These are phyloP conservation scores for Desmodesmus armatus DNA, from an alignment of 139 green algal genomes.

Conservation along the genomic window DNA sequence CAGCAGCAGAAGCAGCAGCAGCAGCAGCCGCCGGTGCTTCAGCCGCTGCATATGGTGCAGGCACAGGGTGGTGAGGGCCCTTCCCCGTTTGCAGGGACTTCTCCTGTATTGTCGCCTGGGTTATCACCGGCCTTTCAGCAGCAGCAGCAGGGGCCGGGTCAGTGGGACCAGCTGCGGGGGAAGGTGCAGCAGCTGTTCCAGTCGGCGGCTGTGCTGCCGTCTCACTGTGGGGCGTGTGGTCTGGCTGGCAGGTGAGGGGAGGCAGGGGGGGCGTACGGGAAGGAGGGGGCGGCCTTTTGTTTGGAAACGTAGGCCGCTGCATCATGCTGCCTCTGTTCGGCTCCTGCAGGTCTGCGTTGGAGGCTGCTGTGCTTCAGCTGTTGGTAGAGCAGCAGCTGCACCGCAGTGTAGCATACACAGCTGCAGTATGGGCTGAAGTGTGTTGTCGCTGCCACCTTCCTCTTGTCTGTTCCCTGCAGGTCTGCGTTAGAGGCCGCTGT, in stretches of 20 bases:
- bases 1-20: not conserved
- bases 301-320: not conserved
- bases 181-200: slow-evolving; percentile 22
- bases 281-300: not conserved
- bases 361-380: not conserved
- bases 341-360: not conserved
- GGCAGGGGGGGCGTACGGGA: no score
- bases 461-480: not conserved
- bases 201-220: not conserved
- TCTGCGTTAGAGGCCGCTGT: not conserved
- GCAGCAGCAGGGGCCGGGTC: not conserved
- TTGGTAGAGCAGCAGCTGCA: not conserved
- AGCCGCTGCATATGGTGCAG: not conserved
- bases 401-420: not conserved
- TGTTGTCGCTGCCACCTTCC: not conserved
- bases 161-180: not conserved
- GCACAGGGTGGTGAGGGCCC: no score
- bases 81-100: no score
- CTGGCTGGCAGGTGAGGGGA: no score
- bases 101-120: no score
- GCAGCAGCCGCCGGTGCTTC: not conserved
- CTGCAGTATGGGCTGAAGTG: not conserved
- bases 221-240: no score
- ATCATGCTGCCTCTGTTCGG: not conserved
- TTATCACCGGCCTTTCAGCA: not conserved